Conservation (phyloP, 495 filamentous ascomycete genomes). For the Hypoxylon subgilvum region DNA sequence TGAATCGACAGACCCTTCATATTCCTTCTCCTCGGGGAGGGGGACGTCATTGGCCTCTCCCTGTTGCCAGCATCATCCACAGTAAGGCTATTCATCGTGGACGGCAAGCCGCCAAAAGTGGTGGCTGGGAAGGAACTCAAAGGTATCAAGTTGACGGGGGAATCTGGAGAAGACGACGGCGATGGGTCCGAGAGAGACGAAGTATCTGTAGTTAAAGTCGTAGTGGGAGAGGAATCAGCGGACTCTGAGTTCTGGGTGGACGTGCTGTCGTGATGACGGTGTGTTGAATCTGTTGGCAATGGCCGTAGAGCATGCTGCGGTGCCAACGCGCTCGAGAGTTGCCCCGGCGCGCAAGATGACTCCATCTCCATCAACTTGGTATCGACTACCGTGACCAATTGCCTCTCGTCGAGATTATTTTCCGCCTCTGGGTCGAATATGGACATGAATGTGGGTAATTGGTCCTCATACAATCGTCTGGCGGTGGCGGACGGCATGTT, state of each 20-base stretch:
- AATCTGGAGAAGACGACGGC: constrained; percentile 88
- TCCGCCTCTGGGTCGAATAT: constrained; percentile 64
- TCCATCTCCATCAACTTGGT: constrained; percentile 51
- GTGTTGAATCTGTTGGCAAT: constrained; percentile 49
- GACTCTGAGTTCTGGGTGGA: constrained; percentile 85
- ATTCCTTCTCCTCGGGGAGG: constrained; percentile 83
- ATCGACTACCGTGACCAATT: constrained; percentile 52
- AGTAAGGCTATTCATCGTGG: constrained; percentile 51
- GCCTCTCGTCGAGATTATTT: constrained; percentile 49
- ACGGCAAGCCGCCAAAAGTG: constrained; percentile 51
- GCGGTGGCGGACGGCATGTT: constrained; percentile 62
- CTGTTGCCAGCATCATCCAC: constrained; percentile 44
- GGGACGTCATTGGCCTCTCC: constrained; percentile 65
- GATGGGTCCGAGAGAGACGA: constrained; percentile 88
- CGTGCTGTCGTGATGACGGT: constrained; percentile 69
- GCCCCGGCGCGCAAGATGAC: constrained; percentile 37
- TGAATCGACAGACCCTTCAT: constrained; percentile 93
- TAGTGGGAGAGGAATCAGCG: constrained; percentile 92
- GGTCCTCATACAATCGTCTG: constrained; percentile 64
- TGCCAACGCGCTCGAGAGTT: constrained; percentile 32
- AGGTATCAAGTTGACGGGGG: constrained; percentile 69
- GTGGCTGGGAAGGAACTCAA: constrained; percentile 61
- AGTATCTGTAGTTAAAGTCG: constrained; percentile 87
- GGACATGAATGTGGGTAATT: constrained; percentile 75
- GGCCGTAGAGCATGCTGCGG: constrained; percentile 43